phyloP scores from a whole-genome alignment of 2,329 filamentous ascomycete genomes.

The Fusarium tricinctum region DNA sequence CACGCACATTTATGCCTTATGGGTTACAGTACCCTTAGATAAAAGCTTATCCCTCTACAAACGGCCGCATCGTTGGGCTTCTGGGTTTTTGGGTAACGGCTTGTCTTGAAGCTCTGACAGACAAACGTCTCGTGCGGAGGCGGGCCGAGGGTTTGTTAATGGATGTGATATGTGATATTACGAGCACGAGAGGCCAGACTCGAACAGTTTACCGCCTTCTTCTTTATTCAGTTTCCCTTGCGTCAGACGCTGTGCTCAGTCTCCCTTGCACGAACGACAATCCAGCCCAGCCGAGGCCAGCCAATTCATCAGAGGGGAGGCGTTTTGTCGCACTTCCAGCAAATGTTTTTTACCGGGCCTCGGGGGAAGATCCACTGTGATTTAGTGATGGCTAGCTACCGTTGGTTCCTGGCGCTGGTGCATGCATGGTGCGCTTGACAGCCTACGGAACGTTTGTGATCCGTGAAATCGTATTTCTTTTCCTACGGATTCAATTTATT shows the following conservation, averaged over 20 bases:
- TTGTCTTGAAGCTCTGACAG: conserved; percentile 2
- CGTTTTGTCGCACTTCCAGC: not conserved
- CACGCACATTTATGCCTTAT: not conserved
- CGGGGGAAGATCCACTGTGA: conserved; percentile 9
- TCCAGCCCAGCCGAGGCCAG: not conserved
- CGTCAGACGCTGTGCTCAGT: conserved; percentile 1
- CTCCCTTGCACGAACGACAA: conserved; percentile 11
- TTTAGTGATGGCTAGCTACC: conserved; percentile 11
- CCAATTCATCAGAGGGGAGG: not conserved
- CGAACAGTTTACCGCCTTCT: not conserved
- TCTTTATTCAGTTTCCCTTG: conserved; percentile 13
- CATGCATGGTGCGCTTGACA: not conserved
- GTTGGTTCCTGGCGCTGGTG: conserved; percentile 21
- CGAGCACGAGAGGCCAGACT: not conserved
- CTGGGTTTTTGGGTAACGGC: not conserved
- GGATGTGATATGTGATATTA: not conserved
- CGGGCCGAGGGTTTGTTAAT: not conserved
- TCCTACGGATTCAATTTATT: not conserved
- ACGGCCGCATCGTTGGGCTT: not conserved
- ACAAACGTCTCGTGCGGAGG: not conserved
- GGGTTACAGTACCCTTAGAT: not conserved
- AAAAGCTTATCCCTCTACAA: not conserved
- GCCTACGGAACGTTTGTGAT: not conserved
- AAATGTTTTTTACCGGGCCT: conserved; percentile 2
- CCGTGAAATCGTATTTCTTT: conserved; percentile 2